These are phyloP conservation scores for Rhynchosporium graminicola DNA, from an alignment of 2,329 filamentous ascomycete genomes.

Conservation along the genomic window DNA sequence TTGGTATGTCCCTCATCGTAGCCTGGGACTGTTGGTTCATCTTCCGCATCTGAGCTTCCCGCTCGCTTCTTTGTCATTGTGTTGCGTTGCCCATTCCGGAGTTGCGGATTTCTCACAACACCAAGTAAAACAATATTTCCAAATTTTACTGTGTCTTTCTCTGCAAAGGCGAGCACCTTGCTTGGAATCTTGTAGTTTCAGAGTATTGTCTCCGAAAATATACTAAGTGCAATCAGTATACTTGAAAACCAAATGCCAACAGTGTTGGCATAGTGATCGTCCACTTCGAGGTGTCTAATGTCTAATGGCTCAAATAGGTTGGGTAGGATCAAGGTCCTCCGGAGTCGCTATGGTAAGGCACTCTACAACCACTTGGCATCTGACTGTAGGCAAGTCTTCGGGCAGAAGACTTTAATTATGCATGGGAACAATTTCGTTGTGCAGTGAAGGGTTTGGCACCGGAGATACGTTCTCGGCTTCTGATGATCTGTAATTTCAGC, in stretches of 20 bases:
- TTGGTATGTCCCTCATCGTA: slow-evolving; percentile 46
- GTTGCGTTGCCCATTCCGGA: slow-evolving; percentile 54
- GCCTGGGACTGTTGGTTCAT: slow-evolving; percentile 46
- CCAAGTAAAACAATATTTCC: slow-evolving; percentile 58
- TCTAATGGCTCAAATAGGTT: slow-evolving; percentile 30
- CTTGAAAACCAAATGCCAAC: slow-evolving; percentile 59
- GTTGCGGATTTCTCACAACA: slow-evolving; percentile 53
- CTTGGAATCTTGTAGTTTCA: slow-evolving; percentile 63
- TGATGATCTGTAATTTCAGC: not conserved
- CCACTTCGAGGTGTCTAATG: slow-evolving; percentile 31
- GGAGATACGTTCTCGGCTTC: slow-evolving; percentile 10
- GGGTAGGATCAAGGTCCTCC: slow-evolving; percentile 40
- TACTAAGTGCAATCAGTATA: slow-evolving; percentile 56
- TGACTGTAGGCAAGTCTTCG: slow-evolving; percentile 40
- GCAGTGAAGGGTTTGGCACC: not conserved
- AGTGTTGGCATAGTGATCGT: slow-evolving; percentile 29
- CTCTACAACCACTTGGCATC: slow-evolving; percentile 51
- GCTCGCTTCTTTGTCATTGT: slow-evolving; percentile 43
- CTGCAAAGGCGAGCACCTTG: slow-evolving; percentile 51
- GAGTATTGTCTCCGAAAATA: slow-evolving; percentile 54
- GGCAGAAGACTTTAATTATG: slow-evolving; percentile 30
- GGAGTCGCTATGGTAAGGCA: slow-evolving; percentile 50
- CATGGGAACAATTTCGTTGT: not conserved
- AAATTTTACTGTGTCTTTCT: slow-evolving; percentile 56
- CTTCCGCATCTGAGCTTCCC: slow-evolving; percentile 44